Evolutionary conservation across 345 rosid species (phyloP).

Genomic region (Draba incana): DNA sequence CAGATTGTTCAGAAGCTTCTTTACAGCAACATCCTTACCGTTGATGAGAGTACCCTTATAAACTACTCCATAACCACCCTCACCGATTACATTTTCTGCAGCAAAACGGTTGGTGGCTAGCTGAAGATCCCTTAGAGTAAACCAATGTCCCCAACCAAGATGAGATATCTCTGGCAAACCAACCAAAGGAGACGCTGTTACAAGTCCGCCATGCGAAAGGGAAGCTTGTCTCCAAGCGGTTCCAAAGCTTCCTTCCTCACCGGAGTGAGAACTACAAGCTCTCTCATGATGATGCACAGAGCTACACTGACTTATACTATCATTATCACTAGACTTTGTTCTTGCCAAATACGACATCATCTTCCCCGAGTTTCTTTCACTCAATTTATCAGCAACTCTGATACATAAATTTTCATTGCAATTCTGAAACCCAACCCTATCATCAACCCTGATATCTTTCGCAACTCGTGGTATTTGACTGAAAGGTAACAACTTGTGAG

Average conservation of each 20-base stretch:
- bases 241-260: constrained; percentile 95
- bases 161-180: constrained; percentile 95
- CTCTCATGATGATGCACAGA: constrained; percentile 72
- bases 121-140: constrained; percentile 94
- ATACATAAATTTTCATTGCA: constrained; percentile 47
- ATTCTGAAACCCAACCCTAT: constrained; percentile 62
- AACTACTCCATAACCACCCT: constrained; percentile 98
- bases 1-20: constrained; percentile 96
- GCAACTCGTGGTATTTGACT: constrained; percentile 81
- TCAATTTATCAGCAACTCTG: constrained; percentile 55
- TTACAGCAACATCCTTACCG: constrained; percentile 94
- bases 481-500: constrained; percentile 55
- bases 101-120: constrained; percentile 77
- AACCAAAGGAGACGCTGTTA: constrained; percentile 83
- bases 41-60: constrained; percentile 81
- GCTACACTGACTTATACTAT: constrained; percentile 84
- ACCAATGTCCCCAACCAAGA: constrained; percentile 99
- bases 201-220: constrained; percentile 63
- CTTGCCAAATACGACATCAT: constrained; percentile 57
- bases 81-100: constrained; percentile 84
- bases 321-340: constrained; percentile 85
- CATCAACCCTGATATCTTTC: constrained; percentile 90
- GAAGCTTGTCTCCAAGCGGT: constrained; percentile 66
- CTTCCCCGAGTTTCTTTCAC: constrained; percentile 62
- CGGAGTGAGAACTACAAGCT: constrained; percentile 73